Percentiles rank a stretch among this genome's conserved stretches.
These are phyloP conservation scores for Myriangium duriaei DNA, from an alignment of 2,329 filamentous ascomycete genomes.

Conservation along the genomic window DNA sequence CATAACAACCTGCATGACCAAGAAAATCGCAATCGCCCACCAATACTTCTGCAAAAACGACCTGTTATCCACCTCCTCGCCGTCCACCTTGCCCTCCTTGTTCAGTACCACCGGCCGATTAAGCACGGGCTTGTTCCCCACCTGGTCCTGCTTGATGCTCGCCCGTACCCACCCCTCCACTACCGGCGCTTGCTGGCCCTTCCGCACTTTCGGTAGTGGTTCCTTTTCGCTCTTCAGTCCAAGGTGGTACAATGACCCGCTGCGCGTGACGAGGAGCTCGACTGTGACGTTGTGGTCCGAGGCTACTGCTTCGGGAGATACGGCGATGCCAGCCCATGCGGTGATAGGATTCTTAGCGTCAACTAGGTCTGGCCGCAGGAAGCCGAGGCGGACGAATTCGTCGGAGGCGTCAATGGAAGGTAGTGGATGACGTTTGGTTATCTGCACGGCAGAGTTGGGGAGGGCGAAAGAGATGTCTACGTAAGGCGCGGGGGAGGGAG, in stretches of 20 bases:
- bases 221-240: constrained; percentile 17
- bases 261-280: constrained; percentile 30
- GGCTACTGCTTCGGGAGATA: constrained; percentile 31
- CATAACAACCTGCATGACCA: constrained; percentile 34
- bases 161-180: constrained; percentile 28
- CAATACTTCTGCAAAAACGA: constrained; percentile 42
- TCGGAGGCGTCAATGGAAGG: constrained; percentile 22
- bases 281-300: constrained; percentile 31
- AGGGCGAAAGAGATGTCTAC: constrained; percentile 33
- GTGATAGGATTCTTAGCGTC: constrained; percentile 12
- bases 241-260: constrained; percentile 33
- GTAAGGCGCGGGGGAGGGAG: constrained; percentile 26
- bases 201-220: constrained; percentile 12
- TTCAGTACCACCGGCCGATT: constrained; percentile 45
- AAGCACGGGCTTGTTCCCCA: constrained; percentile 30
- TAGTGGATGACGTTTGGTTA: constrained; percentile 26
- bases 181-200: neutral
- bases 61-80: constrained; percentile 33
- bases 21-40: constrained; percentile 37
- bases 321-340: constrained; percentile 33
- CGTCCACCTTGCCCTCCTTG: constrained; percentile 39
- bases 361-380: constrained; percentile 23
- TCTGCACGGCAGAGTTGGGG: constrained; percentile 25
- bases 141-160: constrained; percentile 21
- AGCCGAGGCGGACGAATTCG: constrained; percentile 32